These are phyloP conservation scores for Eutrema heterophyllum DNA, from an alignment of 345 rosid genomes.

Conservation along the genomic window DNA sequence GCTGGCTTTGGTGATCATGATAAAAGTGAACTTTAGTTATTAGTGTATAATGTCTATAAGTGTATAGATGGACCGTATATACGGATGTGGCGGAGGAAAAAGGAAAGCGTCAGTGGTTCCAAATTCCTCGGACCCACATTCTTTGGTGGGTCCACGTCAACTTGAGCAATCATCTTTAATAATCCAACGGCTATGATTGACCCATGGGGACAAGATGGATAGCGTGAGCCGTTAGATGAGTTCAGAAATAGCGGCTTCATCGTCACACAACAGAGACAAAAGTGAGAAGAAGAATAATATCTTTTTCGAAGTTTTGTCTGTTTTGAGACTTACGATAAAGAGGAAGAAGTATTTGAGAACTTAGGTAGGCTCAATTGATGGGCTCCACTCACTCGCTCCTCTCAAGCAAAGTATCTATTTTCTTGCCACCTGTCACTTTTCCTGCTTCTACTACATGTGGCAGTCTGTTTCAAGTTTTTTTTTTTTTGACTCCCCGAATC, in stretches of 20 bases:
- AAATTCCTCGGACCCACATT: slow-evolving; percentile 43
- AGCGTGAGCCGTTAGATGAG: slow-evolving; percentile 33
- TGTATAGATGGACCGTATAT: slow-evolving; percentile 10
- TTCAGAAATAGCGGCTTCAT: slow-evolving; percentile 58
- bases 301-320: slow-evolving; percentile 32
- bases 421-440: slow-evolving; percentile 27
- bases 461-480: neutral
- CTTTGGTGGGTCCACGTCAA: slow-evolving; percentile 43
- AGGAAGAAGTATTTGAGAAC: slow-evolving; percentile 9
- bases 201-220: neutral
- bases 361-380: slow-evolving; percentile 33
- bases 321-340: slow-evolving; percentile 62
- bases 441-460: slow-evolving; percentile 9
- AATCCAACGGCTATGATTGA: slow-evolving; percentile 25
- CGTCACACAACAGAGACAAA: slow-evolving; percentile 47
- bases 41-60: neutral
- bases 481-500: neutral
- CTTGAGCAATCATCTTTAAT: slow-evolving; percentile 36
- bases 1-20: slow-evolving; percentile 27
- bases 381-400: slow-evolving; percentile 57
- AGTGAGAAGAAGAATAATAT: slow-evolving; percentile 21
- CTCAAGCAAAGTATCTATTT: slow-evolving; percentile 92
- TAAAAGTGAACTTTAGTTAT: slow-evolving; percentile 20
- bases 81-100: slow-evolving; percentile 10
- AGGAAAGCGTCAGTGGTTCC: slow-evolving; percentile 53